Base-by-base conservation (phyloP, 768 basidiomycete genomes). In the Gloeostereum incarnatum region DNA sequence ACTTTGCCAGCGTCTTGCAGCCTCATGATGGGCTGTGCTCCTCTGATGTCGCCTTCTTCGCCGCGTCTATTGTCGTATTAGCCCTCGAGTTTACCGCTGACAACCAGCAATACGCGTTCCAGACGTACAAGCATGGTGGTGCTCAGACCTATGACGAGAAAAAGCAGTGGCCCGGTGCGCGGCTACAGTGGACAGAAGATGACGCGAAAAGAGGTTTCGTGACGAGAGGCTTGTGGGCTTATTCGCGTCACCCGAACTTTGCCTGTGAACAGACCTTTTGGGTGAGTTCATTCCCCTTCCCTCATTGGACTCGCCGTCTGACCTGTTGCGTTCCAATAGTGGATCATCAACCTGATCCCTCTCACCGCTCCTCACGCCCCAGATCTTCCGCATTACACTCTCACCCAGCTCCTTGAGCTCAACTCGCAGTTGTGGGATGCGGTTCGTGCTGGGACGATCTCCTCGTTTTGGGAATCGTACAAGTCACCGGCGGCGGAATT, bases 211-310 rank as follows among this genome's bases (percentile, higher is more conserved):
- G 92, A 8, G 94, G 94, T 0, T 97, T 97, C 55, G 60, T 81
- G 18, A 89, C 90, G 0, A 67, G 71, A 14, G 93, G 93, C 3
- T 57, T 97, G 5, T 98, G 87, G 86, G 71, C 75, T 2, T 93
- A 79, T 68, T 78, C 75, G 2, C 67, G 94, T 11, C 94, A 98
- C 57, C 92, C 94, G 24, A 98, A 98, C 57, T 93, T 90, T 54
- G 61, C 81, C 1, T 91, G 86, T 55, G 94, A 98, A 56, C 91
- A 93, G 56, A 57, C 62, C 11, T 90, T 93, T 60, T 93, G 83
- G 83, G 82, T 85, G 45, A 29, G 75, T 62, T 11, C 41, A 13
- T 10, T 37, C 29, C 26, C 19, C 31, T 27, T 35, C 27, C 18
- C 34, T 2, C n/a, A 5, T 16, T 44, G 35, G n/a, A 35, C 18